phyloP scores from a whole-genome alignment of 768 basidiomycete species.

The Lepiota brunneoincarnata region DNA sequence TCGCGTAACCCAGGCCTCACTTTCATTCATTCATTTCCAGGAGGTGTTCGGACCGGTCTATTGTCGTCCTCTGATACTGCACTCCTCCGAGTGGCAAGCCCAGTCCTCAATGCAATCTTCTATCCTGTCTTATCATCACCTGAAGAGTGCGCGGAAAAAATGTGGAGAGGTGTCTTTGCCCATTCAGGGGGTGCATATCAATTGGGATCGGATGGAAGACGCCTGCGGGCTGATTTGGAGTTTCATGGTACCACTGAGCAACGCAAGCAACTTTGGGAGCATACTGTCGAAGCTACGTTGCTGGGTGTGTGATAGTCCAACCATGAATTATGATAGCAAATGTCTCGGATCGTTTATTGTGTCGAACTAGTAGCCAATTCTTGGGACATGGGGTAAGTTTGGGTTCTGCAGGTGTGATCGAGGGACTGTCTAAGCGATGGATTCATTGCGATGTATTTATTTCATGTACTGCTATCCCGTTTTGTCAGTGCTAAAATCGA shows the following conservation, averaged over 20 bases:
- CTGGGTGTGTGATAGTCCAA: background rate
- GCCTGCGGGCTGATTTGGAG: conserved; percentile 26
- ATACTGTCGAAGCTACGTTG: conserved; percentile 11
- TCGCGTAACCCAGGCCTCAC: conserved; percentile 30
- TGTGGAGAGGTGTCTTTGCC: conserved; percentile 30
- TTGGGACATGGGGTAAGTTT: no score
- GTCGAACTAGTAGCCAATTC: no score
- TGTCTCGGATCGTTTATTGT: no score
- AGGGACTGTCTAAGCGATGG: no score
- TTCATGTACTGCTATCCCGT: no score
- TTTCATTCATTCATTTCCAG: conserved; percentile 39
- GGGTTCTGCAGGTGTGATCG: no score
- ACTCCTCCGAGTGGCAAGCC: conserved; percentile 23
- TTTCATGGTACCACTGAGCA: conserved; percentile 30
- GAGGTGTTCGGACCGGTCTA: conserved; percentile 33
- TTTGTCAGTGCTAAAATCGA: no score
- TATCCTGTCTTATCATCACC: conserved; percentile 18
- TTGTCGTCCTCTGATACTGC: conserved; percentile 15
- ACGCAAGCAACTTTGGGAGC: conserved; percentile 33
- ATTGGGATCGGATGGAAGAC: conserved; percentile 27
- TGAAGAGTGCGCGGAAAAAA: conserved; percentile 32
- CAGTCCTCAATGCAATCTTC: conserved; percentile 20
- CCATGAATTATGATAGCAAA: no score
- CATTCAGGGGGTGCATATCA: conserved; percentile 24
- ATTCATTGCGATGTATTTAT: no score